A percentile compares a stretch with the other conserved stretches of the same genome.
These are phyloP conservation scores for Bipolaris oryzae DNA, from an alignment of 2,329 filamentous ascomycete genomes.

Conservation along the genomic window DNA sequence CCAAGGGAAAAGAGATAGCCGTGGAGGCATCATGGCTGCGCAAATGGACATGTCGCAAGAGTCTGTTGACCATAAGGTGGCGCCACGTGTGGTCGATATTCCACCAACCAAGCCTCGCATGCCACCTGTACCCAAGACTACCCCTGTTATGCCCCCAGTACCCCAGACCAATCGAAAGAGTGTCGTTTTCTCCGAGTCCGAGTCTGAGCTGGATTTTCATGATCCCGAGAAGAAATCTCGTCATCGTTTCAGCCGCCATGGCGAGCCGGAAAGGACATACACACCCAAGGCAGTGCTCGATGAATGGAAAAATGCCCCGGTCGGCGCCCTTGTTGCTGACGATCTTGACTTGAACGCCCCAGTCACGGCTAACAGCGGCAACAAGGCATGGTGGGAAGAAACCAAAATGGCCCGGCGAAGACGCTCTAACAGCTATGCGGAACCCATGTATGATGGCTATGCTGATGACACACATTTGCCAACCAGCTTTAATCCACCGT, in stretches of 20 bases:
- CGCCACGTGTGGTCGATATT: slow-evolving; percentile 41
- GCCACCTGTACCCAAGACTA: slow-evolving; percentile 28
- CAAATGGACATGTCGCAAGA: slow-evolving; percentile 50
- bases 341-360: slow-evolving; percentile 53
- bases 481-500: slow-evolving; percentile 79
- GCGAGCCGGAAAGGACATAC: slow-evolving; percentile 59
- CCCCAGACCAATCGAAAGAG: slow-evolving; percentile 47
- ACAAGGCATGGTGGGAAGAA: slow-evolving; percentile 77
- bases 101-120: slow-evolving; percentile 27
- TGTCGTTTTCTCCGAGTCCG: slow-evolving; percentile 49
- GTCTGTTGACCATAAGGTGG: slow-evolving; percentile 44
- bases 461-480: slow-evolving; percentile 68
- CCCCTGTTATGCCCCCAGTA: slow-evolving; percentile 23
- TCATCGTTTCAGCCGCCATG: slow-evolving; percentile 46
- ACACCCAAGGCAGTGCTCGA: slow-evolving; percentile 66
- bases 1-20: slow-evolving; percentile 38
- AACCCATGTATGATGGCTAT: slow-evolving; percentile 67
- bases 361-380: slow-evolving; percentile 33
- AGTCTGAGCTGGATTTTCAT: slow-evolving; percentile 29
- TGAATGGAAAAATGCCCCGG: slow-evolving; percentile 54
- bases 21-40: slow-evolving; percentile 44
- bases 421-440: slow-evolving; percentile 40
- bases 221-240: slow-evolving; percentile 38
- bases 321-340: slow-evolving; percentile 48
- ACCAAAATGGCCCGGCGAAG: slow-evolving; percentile 54